Evolutionary conservation across 441 rosid genomes (phyloP).

Genomic region (Brassica balearica): DNA sequence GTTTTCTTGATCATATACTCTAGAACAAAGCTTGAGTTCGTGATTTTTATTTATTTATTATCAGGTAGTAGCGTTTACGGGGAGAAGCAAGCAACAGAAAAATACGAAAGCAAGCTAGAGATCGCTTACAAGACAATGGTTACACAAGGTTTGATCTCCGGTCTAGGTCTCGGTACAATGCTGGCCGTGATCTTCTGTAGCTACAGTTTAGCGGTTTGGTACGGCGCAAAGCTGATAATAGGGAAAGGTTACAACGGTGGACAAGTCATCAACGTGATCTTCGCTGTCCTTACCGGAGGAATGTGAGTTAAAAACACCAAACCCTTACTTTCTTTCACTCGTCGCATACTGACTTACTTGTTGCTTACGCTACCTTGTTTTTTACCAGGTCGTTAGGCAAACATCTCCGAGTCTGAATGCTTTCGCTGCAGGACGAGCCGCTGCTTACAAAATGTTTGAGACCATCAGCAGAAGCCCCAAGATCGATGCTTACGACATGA

Average conservation of each 20-base stretch:
- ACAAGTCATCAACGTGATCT: conserved; percentile 59
- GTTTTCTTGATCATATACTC: too few relatives aligned
- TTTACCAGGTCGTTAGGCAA: conserved; percentile 75
- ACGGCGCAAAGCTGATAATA: conserved; percentile 58
- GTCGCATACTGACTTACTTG: conserved; percentile 5
- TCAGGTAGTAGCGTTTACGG: conserved; percentile 76
- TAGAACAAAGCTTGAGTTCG: too few relatives aligned
- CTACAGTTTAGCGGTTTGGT: conserved; percentile 67
- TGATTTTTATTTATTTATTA: not conserved
- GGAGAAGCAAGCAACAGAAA: conserved; percentile 68
- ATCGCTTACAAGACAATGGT: conserved; percentile 56
- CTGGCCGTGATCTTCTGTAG: conserved; percentile 50
- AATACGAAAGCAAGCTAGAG: conserved; percentile 55
- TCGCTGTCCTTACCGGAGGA: conserved; percentile 66
- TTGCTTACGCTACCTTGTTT: not conserved
- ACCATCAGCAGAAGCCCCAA: conserved; percentile 61
- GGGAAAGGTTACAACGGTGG: conserved; percentile 72
- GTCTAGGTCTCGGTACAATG: conserved; percentile 62
- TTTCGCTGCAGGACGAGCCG: conserved; percentile 82
- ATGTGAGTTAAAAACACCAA: conserved; percentile 46
- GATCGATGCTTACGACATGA: conserved; percentile 66
- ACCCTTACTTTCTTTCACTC: not conserved
- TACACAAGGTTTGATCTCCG: conserved; percentile 69
- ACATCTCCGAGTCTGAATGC: conserved; percentile 71
- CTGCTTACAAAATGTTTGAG: conserved; percentile 82